Conservation (phyloP, 345 rosid genomes). For the Atalantia buxifolia region DNA sequence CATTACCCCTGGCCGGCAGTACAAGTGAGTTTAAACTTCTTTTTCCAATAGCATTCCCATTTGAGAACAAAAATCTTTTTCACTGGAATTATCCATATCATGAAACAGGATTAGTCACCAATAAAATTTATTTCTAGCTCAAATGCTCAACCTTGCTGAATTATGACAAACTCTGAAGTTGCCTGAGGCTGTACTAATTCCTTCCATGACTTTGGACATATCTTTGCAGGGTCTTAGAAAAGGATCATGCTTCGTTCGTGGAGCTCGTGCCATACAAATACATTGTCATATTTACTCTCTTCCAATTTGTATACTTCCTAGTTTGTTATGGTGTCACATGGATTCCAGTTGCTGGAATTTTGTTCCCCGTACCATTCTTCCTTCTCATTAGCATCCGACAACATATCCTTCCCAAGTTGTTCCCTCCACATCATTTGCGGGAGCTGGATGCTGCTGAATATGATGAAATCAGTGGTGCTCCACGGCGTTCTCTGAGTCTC, state of each 20-base stretch:
- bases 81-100: not conserved
- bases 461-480: conserved; percentile 59
- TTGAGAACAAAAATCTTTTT: not conserved
- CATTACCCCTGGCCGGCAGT: conserved; percentile 50
- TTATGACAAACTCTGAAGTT: not conserved
- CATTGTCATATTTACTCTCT: conserved; percentile 48
- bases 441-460: conserved; percentile 86
- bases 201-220: not conserved
- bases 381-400: conserved; percentile 70
- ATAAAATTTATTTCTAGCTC: no score
- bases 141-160: not conserved
- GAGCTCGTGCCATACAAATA: conserved; percentile 69
- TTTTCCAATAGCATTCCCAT: not conserved
- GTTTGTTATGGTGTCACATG: conserved; percentile 76
- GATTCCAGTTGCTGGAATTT: conserved; percentile 81
- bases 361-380: conserved; percentile 87
- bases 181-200: not conserved
- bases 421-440: conserved; percentile 37
- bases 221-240: conserved; percentile 58
- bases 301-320: conserved; percentile 60
- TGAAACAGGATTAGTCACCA: not conserved
- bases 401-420: conserved; percentile 60
- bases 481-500: conserved; percentile 29
- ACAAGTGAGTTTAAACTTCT: conserved; percentile 45
- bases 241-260: conserved; percentile 68